phyloP scores from a whole-genome alignment of 805 yeast genomes.

The Geotrichum ghanense region DNA sequence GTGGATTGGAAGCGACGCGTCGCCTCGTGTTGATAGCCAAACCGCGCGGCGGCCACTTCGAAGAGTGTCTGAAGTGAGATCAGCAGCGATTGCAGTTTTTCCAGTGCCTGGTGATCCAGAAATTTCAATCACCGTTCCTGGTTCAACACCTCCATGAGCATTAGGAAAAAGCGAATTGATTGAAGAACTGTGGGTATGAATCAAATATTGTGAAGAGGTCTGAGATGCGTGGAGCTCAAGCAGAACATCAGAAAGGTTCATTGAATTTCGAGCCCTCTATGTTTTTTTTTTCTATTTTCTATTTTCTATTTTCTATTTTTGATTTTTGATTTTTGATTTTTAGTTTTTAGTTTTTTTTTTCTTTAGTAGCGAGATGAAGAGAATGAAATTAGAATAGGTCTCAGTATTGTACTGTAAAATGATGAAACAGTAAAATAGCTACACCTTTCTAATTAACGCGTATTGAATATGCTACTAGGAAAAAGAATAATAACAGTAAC shows the following conservation, averaged over 20 bases:
- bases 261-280: too few relatives aligned
- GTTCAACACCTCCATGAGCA: conserved; percentile 3
- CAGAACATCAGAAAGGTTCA: not conserved
- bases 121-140: conserved; percentile 15
- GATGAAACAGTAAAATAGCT: too few relatives aligned
- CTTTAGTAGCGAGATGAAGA: too few relatives aligned
- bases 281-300: too few relatives aligned
- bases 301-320: too few relatives aligned
- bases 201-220: not conserved
- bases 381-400: too few relatives aligned
- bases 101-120: conserved; percentile 23
- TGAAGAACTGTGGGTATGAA: not conserved
- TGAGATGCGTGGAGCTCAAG: not conserved
- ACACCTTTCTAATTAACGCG: too few relatives aligned
- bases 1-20: conserved; percentile 13
- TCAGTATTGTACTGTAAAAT: too few relatives aligned
- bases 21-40: conserved; percentile 15
- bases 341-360: too few relatives aligned
- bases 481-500: too few relatives aligned
- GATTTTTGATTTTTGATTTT: too few relatives aligned
- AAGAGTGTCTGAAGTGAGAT: conserved; percentile 13
- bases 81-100: conserved; percentile 17
- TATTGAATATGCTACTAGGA: too few relatives aligned
- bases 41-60: conserved; percentile 14
- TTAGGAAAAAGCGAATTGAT: not conserved